These are phyloP conservation scores for Chlorella sp. DNA, from an alignment of 139 green algal species.

Conservation along the genomic window DNA sequence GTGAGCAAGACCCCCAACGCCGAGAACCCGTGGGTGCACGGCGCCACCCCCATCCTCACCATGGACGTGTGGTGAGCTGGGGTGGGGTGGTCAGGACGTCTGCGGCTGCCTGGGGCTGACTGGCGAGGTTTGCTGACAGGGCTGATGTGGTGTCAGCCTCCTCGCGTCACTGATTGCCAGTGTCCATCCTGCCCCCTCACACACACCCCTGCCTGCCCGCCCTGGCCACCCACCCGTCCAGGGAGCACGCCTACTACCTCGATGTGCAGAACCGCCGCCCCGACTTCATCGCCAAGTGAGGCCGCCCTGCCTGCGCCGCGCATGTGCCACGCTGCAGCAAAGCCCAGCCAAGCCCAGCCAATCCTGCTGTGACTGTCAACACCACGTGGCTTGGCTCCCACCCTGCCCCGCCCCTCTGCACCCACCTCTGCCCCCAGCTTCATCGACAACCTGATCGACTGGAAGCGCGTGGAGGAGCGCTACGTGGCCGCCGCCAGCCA, in stretches of 20 bases:
- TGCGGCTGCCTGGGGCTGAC: no score
- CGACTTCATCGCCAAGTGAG: slow-evolving; percentile 68
- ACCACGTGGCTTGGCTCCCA: no score
- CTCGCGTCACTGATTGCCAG: neutral
- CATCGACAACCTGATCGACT: slow-evolving; percentile 74
- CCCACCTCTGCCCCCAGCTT: neutral
- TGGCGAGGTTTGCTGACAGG: no score
- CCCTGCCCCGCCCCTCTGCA: no score
- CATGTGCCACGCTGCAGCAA: neutral
- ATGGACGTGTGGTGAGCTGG: slow-evolving; percentile 88
- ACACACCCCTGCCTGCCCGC: neutral
- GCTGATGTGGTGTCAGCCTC: neutral
- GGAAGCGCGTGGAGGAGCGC: slow-evolving; percentile 47
- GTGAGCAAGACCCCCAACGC: slow-evolving; percentile 96
- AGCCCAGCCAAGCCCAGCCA: no score
- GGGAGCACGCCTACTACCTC: slow-evolving; percentile 32
- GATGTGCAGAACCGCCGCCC: slow-evolving; percentile 56
- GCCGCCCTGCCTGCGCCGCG: neutral
- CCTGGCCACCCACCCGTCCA: neutral
- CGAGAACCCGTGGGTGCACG: slow-evolving; percentile 80
- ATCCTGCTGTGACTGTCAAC: no score
- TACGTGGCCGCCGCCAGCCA: neutral
- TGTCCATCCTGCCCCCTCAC: neutral
- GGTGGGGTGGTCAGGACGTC: no score
- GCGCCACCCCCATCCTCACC: slow-evolving; percentile 87